Conservation (phyloP, 306 rosid genomes). For the Quillaja saponaria region DNA sequence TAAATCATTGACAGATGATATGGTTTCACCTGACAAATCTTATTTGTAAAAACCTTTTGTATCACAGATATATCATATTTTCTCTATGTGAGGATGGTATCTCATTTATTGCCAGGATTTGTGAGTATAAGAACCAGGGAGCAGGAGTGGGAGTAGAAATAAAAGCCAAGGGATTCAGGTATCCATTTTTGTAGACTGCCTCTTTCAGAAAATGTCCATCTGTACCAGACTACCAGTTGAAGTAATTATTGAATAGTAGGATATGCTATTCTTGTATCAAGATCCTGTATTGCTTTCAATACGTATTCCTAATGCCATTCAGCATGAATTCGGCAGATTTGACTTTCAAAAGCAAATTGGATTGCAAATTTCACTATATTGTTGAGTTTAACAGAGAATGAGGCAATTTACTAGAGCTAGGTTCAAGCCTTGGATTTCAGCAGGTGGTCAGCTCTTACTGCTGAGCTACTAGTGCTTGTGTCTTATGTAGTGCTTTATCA, state of each 20-base stretch:
- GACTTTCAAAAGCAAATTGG: constrained; percentile 1
- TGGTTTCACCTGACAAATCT: constrained; percentile 6
- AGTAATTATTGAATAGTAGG: constrained; percentile 7
- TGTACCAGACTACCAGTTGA: neutral
- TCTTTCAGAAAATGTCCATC: constrained; percentile 10
- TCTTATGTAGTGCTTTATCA: too few relatives aligned
- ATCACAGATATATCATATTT: constrained; percentile 5
- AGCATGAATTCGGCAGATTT: neutral
- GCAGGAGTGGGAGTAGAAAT: constrained; percentile 32
- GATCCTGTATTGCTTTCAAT: too few relatives aligned
- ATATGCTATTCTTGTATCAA: neutral
- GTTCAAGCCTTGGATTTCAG: too few relatives aligned
- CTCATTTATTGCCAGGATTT: constrained; percentile 38
- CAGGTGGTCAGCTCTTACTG: too few relatives aligned
- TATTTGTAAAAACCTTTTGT: constrained; percentile 16
- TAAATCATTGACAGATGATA: constrained; percentile 18
- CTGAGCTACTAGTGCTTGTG: too few relatives aligned
- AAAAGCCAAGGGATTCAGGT: constrained; percentile 39
- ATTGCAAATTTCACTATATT: constrained; percentile 11
- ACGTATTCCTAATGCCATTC: too few relatives aligned
- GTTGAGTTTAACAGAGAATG: too few relatives aligned
- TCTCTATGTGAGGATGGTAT: constrained; percentile 13
- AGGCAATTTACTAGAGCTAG: too few relatives aligned
- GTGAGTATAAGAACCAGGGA: constrained; percentile 32
- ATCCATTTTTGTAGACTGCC: constrained; percentile 26